Percentiles rank a stretch among this genome's conserved stretches.
phyloP scores from a whole-genome alignment of 768 basidiomycete genomes.

The Rhizopogon rudus region DNA sequence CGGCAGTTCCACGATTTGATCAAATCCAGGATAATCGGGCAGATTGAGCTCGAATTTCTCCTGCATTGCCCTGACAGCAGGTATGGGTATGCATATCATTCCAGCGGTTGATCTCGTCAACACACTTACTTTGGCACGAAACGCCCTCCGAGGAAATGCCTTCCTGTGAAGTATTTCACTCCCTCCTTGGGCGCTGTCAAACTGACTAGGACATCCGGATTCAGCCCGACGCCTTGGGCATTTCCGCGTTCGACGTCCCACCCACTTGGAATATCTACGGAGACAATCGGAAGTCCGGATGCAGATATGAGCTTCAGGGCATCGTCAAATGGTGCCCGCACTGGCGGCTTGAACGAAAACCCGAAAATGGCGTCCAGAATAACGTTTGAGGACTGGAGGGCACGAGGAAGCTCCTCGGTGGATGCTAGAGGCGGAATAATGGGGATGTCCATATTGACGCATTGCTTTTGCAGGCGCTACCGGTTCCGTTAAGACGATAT shows the following conservation, averaged over 20 bases:
- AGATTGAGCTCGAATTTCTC: conserved; percentile 76
- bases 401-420: conserved; percentile 39
- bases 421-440: conserved; percentile 53
- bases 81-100: not conserved
- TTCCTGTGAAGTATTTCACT: conserved; percentile 67
- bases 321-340: conserved; percentile 81
- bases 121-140: conserved; percentile 84
- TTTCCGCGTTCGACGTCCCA: conserved; percentile 91
- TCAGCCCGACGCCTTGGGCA: conserved; percentile 48
- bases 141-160: conserved; percentile 91
- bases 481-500: not conserved
- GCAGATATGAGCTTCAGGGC: conserved; percentile 62
- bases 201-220: conserved; percentile 79
- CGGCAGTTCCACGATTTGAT: conserved; percentile 81
- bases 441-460: conserved; percentile 82
- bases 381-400: conserved; percentile 63
- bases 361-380: conserved; percentile 97
- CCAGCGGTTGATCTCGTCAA: not conserved
- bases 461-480: conserved; percentile 81
- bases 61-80: conserved; percentile 51
- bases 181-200: conserved; percentile 95
- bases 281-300: conserved; percentile 77
- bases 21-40: conserved; percentile 71
- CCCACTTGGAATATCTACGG: conserved; percentile 94
- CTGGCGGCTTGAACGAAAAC: conserved; percentile 92